Conservation (phyloP, 805 yeast species). For the Candida mattraensis region DNA sequence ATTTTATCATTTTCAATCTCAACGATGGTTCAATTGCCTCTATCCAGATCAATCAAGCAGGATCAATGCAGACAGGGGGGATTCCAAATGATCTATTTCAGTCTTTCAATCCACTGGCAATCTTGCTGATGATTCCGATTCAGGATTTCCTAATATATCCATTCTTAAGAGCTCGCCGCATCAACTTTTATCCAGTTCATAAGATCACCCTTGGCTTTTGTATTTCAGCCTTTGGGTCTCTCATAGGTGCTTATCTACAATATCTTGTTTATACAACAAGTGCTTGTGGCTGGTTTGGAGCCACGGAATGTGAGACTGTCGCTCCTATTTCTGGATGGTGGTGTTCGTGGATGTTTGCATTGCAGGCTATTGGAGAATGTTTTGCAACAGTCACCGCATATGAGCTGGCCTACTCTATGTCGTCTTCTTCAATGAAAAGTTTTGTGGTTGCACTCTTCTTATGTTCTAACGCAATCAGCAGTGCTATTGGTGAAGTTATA, state of each 20-base stretch:
- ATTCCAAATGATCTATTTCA: slow-evolving; percentile 56
- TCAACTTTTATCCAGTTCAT: slow-evolving; percentile 42
- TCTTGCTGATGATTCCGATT: slow-evolving; percentile 49
- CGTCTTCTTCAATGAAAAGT: slow-evolving; percentile 51
- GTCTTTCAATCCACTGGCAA: slow-evolving; percentile 53
- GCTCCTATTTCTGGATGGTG: slow-evolving; percentile 36
- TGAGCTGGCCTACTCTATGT: slow-evolving; percentile 53
- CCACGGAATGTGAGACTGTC: slow-evolving; percentile 27
- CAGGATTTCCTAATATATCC: slow-evolving; percentile 49
- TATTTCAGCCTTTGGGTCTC: slow-evolving; percentile 45
- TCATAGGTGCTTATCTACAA: slow-evolving; percentile 50
- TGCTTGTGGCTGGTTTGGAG: slow-evolving; percentile 42
- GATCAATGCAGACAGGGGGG: slow-evolving; percentile 51
- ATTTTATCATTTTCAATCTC: slow-evolving; percentile 37
- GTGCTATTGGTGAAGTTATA: slow-evolving; percentile 43
- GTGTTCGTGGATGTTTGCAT: slow-evolving; percentile 34
- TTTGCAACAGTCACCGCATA: slow-evolving; percentile 52
- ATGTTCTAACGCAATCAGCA: slow-evolving; percentile 44
- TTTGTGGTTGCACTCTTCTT: slow-evolving; percentile 44
- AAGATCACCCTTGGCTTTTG: slow-evolving; percentile 48
- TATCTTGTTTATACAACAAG: slow-evolving; percentile 42
- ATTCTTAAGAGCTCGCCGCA: slow-evolving; percentile 37
- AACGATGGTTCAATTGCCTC: slow-evolving; percentile 49
- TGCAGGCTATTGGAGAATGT: slow-evolving; percentile 54
- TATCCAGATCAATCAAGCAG: slow-evolving; percentile 50